These are phyloP conservation scores for Pluteus cervinus DNA, from an alignment of 768 basidiomycete species.

Conservation along the genomic window DNA sequence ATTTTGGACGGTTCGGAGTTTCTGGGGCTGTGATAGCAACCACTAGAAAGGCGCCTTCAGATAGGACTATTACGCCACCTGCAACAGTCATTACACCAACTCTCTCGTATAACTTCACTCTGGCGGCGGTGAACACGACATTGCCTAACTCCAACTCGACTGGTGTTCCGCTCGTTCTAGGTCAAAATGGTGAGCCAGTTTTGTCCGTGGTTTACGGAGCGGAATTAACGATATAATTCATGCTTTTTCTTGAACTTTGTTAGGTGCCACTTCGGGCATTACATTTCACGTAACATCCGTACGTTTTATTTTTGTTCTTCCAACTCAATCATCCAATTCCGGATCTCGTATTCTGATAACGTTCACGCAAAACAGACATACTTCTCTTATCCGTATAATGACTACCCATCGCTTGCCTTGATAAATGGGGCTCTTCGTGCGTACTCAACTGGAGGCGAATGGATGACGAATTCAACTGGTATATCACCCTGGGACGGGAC, in stretches of 20 bases:
- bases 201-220: background rate
- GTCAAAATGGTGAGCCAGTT: conserved; percentile 25
- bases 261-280: conserved; percentile 31
- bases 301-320: conserved; percentile 9
- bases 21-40: too few relatives aligned
- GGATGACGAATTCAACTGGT: conserved; percentile 33
- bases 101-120: conserved; percentile 35
- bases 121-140: conserved; percentile 38
- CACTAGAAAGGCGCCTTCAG: too few relatives aligned
- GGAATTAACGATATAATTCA: background rate
- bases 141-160: conserved; percentile 36
- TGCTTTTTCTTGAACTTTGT: background rate
- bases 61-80: too few relatives aligned
- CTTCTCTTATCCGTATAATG: conserved; percentile 44
- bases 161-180: conserved; percentile 41
- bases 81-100: background rate
- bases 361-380: conserved; percentile 28
- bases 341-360: background rate
- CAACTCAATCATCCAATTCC: background rate
- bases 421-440: conserved; percentile 31
- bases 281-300: conserved; percentile 39
- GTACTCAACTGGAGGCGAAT: conserved; percentile 23
- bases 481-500: conserved; percentile 21
- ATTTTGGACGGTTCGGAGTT: too few relatives aligned
- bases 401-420: conserved; percentile 36